Conservation (phyloP, 768 basidiomycete genomes). For the Amanita fuliginea region DNA sequence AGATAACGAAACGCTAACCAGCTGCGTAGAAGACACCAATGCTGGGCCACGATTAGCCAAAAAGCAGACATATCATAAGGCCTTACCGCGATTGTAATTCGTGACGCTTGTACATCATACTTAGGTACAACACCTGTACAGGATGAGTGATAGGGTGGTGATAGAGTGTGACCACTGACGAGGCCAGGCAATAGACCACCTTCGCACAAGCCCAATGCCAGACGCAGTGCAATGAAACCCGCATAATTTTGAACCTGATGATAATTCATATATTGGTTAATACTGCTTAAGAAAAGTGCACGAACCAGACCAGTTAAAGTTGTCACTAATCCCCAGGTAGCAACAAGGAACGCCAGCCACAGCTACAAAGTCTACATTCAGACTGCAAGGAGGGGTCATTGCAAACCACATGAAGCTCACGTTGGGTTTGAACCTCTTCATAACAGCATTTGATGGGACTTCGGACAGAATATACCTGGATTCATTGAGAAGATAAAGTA, state of each 20-base stretch:
- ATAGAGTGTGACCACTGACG: constrained; percentile 15
- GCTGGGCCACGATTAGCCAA: constrained; percentile 13
- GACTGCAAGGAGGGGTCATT: not conserved
- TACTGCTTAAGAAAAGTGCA: not conserved
- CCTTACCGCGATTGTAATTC: constrained; percentile 48
- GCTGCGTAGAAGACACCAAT: constrained; percentile 57
- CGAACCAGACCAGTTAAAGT: constrained; percentile 34
- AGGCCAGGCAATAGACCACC: constrained; percentile 59
- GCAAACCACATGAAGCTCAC: constrained; percentile 13
- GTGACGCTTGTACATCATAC: constrained; percentile 48
- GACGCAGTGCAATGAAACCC: constrained; percentile 49
- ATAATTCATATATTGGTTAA: not conserved
- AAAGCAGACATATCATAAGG: not conserved
- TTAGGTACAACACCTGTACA: constrained; percentile 41
- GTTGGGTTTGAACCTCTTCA: constrained; percentile 35
- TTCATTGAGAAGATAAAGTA: no score
- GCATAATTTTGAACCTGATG: constrained; percentile 39
- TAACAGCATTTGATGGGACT: constrained; percentile 36
- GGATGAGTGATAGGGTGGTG: not conserved
- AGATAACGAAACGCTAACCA: constrained; percentile 19
- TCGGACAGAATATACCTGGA: constrained; percentile 41
- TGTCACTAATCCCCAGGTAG: constrained; percentile 44
- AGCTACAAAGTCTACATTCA: constrained; percentile 20
- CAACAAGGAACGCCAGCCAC: constrained; percentile 47
- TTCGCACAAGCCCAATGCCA: constrained; percentile 53